Evolutionary conservation across 225 moss, liverwort and hornwort genomes (phyloP).

Genomic region (Pseudisothecium myosuroides): DNA sequence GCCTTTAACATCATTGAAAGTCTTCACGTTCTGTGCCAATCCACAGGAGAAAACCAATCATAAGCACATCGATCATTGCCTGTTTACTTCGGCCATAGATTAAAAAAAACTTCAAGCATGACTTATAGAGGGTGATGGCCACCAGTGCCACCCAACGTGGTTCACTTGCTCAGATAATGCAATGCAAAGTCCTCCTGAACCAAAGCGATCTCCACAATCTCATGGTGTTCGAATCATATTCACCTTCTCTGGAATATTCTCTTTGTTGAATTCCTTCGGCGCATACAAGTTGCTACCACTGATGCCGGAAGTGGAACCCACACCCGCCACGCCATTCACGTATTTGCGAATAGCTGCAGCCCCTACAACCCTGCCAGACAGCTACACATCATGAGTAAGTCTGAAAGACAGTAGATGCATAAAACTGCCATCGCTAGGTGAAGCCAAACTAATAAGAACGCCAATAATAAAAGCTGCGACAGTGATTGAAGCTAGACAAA

Average conservation of each 20-base stretch:
- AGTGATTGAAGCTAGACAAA: not conserved
- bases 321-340: constrained; percentile 93
- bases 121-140: not conserved
- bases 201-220: not conserved
- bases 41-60: not conserved
- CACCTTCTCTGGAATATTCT: constrained; percentile 94
- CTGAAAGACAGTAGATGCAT: not conserved
- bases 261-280: constrained; percentile 95
- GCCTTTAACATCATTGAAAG: constrained; percentile 98
- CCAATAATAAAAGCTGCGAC: not conserved
- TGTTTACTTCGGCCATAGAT: not conserved
- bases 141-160: not conserved
- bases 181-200: not conserved
- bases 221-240: not conserved
- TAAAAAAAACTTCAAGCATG: not conserved
- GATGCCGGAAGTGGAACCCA: constrained; percentile 84
- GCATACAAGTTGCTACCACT: constrained; percentile 87
- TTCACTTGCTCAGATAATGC: not conserved
- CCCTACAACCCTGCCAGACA: constrained; percentile 89
- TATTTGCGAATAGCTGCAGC: constrained; percentile 99
- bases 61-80: not conserved
- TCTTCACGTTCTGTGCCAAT: constrained; percentile 72
- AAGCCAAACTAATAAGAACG: not conserved
- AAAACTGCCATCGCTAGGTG: not conserved
- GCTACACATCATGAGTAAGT: constrained; percentile 11